Evolutionary conservation across 2,329 filamentous ascomycete genomes (phyloP).

Genomic region (Penicillium sp.): DNA sequence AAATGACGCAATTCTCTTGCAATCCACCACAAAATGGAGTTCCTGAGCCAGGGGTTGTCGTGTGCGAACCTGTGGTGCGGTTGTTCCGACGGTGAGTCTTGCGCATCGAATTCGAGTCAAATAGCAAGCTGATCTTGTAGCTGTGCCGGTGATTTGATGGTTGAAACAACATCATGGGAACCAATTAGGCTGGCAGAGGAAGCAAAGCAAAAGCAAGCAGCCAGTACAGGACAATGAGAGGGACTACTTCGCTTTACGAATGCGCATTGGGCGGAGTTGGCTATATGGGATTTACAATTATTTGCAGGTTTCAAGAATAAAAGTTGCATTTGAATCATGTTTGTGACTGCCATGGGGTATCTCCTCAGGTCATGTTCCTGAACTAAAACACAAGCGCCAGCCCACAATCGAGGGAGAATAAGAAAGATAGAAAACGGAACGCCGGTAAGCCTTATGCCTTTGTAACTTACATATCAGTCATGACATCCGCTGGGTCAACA

Average conservation of each 20-base stretch:
- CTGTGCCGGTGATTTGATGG: constrained; percentile 54
- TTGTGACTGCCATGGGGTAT: constrained; percentile 32
- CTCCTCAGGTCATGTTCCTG: constrained; percentile 27
- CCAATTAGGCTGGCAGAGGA: constrained; percentile 35
- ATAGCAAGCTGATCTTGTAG: constrained; percentile 22
- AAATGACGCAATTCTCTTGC: constrained; percentile 63
- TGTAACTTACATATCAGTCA: constrained; percentile 21
- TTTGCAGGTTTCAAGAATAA: constrained; percentile 6
- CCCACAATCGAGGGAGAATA: not conserved
- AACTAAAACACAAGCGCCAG: constrained; percentile 17
- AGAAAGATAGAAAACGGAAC: constrained; percentile 7
- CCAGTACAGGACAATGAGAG: constrained; percentile 22
- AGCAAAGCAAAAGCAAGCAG: constrained; percentile 27
- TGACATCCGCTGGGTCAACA: constrained; percentile 24
- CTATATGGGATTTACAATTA: constrained; percentile 5
- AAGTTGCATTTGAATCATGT: constrained; percentile 12
- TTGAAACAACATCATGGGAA: constrained; percentile 64
- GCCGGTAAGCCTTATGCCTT: constrained; percentile 12
- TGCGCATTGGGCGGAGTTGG: constrained; percentile 18
- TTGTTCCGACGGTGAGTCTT: constrained; percentile 56
- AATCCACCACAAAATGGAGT: constrained; percentile 48
- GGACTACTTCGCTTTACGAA: constrained; percentile 4
- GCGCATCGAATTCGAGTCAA: not conserved
- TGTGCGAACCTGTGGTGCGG: constrained; percentile 57
- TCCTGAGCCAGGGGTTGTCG: constrained; percentile 44